Conservation (phyloP, 176 grass and related monocot species). For the Lolium multiflorum region DNA sequence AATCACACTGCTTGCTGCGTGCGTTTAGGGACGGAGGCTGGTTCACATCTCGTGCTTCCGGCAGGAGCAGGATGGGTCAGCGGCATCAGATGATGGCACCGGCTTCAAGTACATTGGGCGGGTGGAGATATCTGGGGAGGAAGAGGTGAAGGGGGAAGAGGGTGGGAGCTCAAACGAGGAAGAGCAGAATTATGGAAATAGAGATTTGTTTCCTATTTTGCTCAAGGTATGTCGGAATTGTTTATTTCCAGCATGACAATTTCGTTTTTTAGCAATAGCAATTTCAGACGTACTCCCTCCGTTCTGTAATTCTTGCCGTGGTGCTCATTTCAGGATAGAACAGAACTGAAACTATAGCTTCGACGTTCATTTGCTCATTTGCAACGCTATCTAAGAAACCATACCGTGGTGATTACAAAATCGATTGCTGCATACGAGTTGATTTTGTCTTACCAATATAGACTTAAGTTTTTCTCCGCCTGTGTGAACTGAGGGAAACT, state of each 20-base stretch:
- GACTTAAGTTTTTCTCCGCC: not conserved
- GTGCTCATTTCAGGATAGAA: too few species aligned
- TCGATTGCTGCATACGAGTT: not conserved
- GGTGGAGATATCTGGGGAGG: not conserved
- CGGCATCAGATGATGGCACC: conserved; percentile 20
- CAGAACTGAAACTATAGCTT: conserved; percentile 8
- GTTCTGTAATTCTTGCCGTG: too few species aligned
- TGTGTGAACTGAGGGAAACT: not conserved
- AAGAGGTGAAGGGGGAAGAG: conserved; percentile 17
- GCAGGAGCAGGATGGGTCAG: conserved; percentile 56
- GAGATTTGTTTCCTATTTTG: conserved; percentile 47
- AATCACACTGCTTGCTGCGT: too few species aligned
- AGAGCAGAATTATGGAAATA: conserved; percentile 29
- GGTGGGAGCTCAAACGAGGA: not conserved
- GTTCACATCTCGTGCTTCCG: conserved; percentile 61
- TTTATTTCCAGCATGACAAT: not conserved
- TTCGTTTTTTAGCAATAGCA: not conserved
- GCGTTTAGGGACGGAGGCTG: conserved; percentile 54
- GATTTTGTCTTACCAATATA: not conserved
- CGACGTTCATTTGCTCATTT: not conserved
- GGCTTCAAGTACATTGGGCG: conserved; percentile 15
- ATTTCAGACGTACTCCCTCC: not conserved
- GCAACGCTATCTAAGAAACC: conserved; percentile 6
- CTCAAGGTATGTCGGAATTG: conserved; percentile 41
- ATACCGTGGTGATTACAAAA: not conserved